Evolutionary conservation across 2,329 filamentous ascomycete genomes (phyloP).

Genomic region (Cordyceps cateniannulata): DNA sequence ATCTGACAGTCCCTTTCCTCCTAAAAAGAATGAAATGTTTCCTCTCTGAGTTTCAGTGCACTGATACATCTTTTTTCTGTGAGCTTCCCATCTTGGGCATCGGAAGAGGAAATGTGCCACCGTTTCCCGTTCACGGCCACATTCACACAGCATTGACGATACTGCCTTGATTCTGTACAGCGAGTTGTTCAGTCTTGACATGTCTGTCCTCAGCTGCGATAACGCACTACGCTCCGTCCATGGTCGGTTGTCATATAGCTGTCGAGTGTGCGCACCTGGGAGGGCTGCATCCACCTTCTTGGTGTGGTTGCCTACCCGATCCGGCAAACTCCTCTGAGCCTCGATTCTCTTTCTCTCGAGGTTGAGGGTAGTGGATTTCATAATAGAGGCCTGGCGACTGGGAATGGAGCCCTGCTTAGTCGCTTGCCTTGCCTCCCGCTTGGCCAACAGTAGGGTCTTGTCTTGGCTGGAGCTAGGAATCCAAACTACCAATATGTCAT

Average conservation of each 20-base stretch:
- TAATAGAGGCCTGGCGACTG: neutral
- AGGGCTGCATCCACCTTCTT: conserved; percentile 10
- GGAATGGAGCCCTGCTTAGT: neutral
- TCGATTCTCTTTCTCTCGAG: neutral
- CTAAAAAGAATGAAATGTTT: conserved; percentile 5
- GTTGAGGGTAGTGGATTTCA: neutral
- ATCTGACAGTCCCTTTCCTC: neutral
- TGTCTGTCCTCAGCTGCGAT: conserved; percentile 6
- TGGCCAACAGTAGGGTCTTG: neutral
- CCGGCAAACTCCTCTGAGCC: neutral
- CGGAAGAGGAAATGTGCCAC: conserved; percentile 10
- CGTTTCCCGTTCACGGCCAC: conserved; percentile 11
- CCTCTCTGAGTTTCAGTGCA: conserved; percentile 4
- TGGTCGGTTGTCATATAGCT: conserved; percentile 9
- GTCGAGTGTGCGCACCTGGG: conserved; percentile 16
- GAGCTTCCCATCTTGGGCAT: conserved; percentile 6
- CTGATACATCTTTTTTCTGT: neutral
- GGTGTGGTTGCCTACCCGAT: neutral
- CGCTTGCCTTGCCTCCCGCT: neutral
- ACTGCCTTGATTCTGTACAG: conserved; percentile 9
- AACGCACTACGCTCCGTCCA: neutral
- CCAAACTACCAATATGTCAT: neutral
- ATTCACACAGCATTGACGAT: conserved; percentile 4
- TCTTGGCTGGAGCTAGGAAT: neutral
- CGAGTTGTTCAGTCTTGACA: conserved; percentile 8